Conservation (phyloP, 306 rosid genomes). For the Morella rubra region DNA sequence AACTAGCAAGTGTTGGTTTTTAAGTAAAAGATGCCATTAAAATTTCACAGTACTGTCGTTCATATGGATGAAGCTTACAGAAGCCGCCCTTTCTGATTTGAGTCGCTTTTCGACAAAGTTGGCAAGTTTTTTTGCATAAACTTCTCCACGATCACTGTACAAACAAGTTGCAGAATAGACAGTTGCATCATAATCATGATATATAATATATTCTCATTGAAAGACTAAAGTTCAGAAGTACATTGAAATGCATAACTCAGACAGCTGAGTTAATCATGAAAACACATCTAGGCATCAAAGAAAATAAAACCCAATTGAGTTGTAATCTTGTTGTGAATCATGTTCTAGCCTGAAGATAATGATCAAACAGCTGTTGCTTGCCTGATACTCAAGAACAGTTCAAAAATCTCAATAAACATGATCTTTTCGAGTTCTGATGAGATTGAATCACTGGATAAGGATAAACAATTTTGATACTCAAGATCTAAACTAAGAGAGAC, state of each 20-base stretch:
- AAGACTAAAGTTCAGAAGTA: conserved; percentile 2
- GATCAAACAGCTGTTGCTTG: too few species aligned
- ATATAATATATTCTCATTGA: conserved; percentile 5
- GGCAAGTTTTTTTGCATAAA: conserved; percentile 82
- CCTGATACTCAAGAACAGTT: too few species aligned
- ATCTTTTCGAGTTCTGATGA: too few species aligned
- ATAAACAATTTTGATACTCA: too few species aligned
- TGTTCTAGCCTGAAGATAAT: too few species aligned
- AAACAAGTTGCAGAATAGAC: conserved; percentile 25
- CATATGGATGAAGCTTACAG: conserved; percentile 60
- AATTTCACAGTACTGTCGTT: conserved; percentile 21
- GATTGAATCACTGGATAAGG: too few species aligned
- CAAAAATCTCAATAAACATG: too few species aligned
- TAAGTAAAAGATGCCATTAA: conserved; percentile 18
- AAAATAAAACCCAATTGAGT: not conserved
- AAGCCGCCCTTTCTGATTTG: conserved; percentile 96
- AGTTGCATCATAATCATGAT: conserved; percentile 16
- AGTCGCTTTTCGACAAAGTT: conserved; percentile 90
- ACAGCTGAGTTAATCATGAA: not conserved
- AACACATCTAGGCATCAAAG: not conserved
- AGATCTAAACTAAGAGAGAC: too few species aligned
- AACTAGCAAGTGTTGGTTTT: conserved; percentile 17
- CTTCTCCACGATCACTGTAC: conserved; percentile 78
- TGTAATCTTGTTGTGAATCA: too few species aligned
- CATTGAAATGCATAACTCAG: not conserved